Percentiles rank a stretch among this genome's conserved stretches.
phyloP scores from a whole-genome alignment of 2,329 filamentous ascomycete genomes.

The Clonostachys sp. region DNA sequence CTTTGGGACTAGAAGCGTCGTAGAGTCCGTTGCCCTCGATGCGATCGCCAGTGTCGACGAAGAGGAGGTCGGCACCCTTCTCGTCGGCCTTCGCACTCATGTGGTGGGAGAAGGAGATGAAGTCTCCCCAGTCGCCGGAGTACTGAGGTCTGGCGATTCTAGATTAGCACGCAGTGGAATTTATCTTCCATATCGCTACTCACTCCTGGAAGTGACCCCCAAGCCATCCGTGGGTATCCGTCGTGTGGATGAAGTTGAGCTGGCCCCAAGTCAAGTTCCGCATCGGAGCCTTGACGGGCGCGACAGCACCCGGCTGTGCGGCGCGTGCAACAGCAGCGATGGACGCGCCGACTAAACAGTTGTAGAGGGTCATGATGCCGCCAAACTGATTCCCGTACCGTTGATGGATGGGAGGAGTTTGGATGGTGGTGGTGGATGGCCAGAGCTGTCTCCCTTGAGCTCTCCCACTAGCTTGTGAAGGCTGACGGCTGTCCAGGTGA shows the following conservation, averaged over 20 bases:
- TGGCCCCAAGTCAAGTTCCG: conserved; percentile 87
- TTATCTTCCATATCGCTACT: conserved; percentile 12
- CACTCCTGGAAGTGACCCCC: conserved; percentile 89
- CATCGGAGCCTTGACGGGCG: conserved; percentile 74
- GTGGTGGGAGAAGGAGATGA: conserved; percentile 85
- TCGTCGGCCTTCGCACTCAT: conserved; percentile 75
- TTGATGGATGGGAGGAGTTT: too few species aligned
- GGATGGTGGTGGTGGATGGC: too few species aligned
- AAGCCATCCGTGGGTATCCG: conserved; percentile 94
- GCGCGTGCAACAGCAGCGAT: conserved; percentile 29
- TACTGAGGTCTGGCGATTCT: conserved; percentile 67
- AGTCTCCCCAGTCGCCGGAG: conserved; percentile 96
- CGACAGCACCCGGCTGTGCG: conserved; percentile 75
- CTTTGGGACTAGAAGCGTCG: conserved; percentile 83
- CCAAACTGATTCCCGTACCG: too few species aligned
- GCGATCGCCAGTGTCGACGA: conserved; percentile 93
- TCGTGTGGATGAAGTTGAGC: conserved; percentile 95
- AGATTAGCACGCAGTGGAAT: conserved; percentile 1
- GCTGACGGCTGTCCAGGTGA: too few species aligned
- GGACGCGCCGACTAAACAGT: too few species aligned
- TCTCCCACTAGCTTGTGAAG: too few species aligned
- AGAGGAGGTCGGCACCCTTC: conserved; percentile 75
- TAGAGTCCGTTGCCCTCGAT: conserved; percentile 94
- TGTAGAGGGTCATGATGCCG: too few species aligned
- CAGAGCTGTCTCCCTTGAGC: too few species aligned